Percentiles rank a stretch among this genome's conserved stretches.
Evolutionary conservation across 108 stramenopile genomes (phyloP).

Genomic region (Nannochloropsis oceanica): DNA sequence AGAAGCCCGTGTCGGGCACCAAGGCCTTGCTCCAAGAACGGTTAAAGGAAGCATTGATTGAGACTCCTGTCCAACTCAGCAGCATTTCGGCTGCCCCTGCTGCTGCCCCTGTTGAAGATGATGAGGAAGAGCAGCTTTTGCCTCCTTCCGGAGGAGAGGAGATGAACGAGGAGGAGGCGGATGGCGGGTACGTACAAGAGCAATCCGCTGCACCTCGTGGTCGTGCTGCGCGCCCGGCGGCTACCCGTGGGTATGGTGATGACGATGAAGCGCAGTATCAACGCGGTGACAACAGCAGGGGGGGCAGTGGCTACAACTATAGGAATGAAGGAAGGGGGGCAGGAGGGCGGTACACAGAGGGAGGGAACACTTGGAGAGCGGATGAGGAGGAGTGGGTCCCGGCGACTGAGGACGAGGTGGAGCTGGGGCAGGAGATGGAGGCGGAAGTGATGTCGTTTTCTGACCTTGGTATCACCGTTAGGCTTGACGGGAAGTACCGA

Average conservation of each 20-base stretch:
- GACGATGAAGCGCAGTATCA: background rate
- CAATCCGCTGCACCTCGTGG: background rate
- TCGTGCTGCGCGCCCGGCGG: background rate
- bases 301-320: too few species aligned
- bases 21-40: background rate
- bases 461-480: background rate
- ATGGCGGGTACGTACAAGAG: background rate
- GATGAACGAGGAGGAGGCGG: background rate
- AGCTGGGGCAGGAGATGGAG: background rate
- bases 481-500: background rate
- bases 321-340: background rate
- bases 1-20: background rate
- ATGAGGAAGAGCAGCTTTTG: background rate
- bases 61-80: background rate
- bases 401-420: background rate
- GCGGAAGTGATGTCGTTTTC: background rate
- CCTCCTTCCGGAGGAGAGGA: background rate
- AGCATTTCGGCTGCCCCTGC: background rate
- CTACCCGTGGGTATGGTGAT: background rate
- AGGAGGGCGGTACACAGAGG: background rate
- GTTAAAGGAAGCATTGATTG: background rate
- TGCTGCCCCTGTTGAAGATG: background rate
- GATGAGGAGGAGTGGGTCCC: background rate
- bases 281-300: background rate
- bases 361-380: background rate